These are phyloP conservation scores for Rhynchosporium agropyri DNA, from an alignment of 2,329 filamentous ascomycete species.

Conservation along the genomic window DNA sequence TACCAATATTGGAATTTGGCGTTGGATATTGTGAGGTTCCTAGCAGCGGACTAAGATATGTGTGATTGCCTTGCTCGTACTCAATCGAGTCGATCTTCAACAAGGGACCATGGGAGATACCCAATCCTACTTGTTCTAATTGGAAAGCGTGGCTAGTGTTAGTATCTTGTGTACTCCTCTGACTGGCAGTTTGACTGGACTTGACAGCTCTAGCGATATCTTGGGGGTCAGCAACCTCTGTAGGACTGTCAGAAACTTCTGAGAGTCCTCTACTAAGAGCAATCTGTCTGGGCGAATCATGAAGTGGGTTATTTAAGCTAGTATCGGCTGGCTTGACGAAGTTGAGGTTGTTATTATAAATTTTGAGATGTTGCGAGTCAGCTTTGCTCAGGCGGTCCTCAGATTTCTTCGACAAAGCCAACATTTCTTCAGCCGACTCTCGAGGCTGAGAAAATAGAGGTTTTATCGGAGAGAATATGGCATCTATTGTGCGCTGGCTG, in stretches of 20 bases:
- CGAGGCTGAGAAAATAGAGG: neutral
- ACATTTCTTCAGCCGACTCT: neutral
- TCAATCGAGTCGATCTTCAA: neutral
- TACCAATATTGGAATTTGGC: neutral
- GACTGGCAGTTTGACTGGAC: constrained; percentile 8
- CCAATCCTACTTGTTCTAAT: neutral
- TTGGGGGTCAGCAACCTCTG: constrained; percentile 6
- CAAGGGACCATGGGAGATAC: neutral
- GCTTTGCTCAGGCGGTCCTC: neutral
- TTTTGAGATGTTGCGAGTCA: neutral
- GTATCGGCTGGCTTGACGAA: neutral
- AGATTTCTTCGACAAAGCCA: neutral
- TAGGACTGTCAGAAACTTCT: constrained; percentile 6
- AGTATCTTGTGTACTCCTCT: constrained; percentile 3
- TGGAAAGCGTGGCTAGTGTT: neutral
- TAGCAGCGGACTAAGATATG: constrained; percentile 14
- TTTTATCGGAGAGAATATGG: neutral
- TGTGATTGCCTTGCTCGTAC: constrained; percentile 7
- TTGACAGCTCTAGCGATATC: neutral
- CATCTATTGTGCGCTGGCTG: neutral
- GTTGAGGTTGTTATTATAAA: neutral
- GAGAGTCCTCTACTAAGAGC: neutral
- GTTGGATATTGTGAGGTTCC: constrained; percentile 2
- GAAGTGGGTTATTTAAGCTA: neutral
- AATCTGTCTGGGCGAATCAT: neutral